Base-by-base conservation (phyloP, 2,329 filamentous ascomycete genomes). In the Ophiostoma fasciatum region DNA sequence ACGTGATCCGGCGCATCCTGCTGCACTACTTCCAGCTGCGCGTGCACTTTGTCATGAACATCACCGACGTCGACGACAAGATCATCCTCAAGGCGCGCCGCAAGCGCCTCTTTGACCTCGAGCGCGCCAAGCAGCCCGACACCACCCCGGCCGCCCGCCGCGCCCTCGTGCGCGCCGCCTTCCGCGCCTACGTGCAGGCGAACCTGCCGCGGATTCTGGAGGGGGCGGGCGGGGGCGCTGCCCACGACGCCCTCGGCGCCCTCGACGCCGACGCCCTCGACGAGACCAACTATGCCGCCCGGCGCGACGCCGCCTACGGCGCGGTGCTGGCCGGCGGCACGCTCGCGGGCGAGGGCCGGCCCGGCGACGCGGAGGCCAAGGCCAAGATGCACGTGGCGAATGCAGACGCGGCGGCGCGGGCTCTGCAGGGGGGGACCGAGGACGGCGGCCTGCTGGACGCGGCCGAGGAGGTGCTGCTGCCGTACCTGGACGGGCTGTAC, bases 41-140 rank as follows among this genome's bases (percentile, higher is more conserved):
- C 28, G 66, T 84, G 38, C 64, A 70, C 36, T 83, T 83, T 55
- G 74, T 83, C 38, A 81, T 82, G 71, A 84, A 84, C 55, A 78
- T 82, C 35, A 84, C 79, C 28, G 79, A 80, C 48, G 63, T 80
- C 17, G 76, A 80, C 46, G 71, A 75, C 51, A 75, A 75, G 60
- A 49, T 50, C 31, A 50, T 50, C 28, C 40, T 50, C 39, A 44
- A 42, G 37, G 47, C 40, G n/a, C 47, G 48, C 20, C 46, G 45
- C 39, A 46, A 49, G 41, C 39, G 48, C 28, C 44, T 49, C 15
- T 45, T 46, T 20, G 44, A 45, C 3, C 38, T 46, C 20, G 47
- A 49, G 35, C 41, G 40, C 17, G 27, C 38, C 21, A 45, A 48
- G 35, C 38, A 40, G 28, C 40, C 43, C 30, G n/a, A n/a, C n/a